Evolutionary conservation across 2,329 filamentous ascomycete species (phyloP).

Genomic region (Colletotrichum sp.): DNA sequence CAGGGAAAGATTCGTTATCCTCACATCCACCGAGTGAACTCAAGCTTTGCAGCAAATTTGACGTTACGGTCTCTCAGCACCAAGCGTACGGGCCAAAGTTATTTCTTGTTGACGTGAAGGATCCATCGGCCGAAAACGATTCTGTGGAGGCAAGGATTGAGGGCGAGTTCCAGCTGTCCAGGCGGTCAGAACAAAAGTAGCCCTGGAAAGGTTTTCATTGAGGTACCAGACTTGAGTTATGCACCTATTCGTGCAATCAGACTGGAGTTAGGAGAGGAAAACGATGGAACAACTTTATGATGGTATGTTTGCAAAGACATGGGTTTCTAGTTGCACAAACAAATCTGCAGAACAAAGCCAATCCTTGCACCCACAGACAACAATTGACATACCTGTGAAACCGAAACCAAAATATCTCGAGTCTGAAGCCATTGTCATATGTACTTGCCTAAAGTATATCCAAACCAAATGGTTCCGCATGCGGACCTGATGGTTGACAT

Average conservation of each 20-base stretch:
- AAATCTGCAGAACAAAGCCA: not conserved
- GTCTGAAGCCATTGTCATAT: not conserved
- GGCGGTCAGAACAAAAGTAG: not conserved
- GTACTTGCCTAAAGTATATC: not conserved
- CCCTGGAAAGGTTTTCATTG: not conserved
- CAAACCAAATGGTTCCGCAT: not conserved
- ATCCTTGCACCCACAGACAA: not conserved
- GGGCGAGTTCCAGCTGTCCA: not conserved
- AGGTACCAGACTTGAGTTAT: not conserved
- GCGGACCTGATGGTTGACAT: accelerated
- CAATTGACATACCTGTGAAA: not conserved
- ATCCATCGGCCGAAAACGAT: not conserved
- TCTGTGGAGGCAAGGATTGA: not conserved
- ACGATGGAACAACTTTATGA: accelerated
- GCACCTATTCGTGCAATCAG: not conserved
- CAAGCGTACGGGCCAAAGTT: not conserved
- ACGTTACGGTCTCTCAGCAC: not conserved
- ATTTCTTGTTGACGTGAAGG: not conserved
- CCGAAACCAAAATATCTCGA: accelerated
- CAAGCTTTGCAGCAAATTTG: not conserved
- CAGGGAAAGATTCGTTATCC: not conserved
- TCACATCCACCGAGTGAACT: not conserved
- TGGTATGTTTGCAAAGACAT: not conserved
- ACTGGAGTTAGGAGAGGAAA: accelerated
- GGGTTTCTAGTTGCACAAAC: not conserved